Evolutionary conservation across 306 rosid species (phyloP), one percentile per base, ranked within the genome.

Genomic region (Inga oerstediana): DNA sequence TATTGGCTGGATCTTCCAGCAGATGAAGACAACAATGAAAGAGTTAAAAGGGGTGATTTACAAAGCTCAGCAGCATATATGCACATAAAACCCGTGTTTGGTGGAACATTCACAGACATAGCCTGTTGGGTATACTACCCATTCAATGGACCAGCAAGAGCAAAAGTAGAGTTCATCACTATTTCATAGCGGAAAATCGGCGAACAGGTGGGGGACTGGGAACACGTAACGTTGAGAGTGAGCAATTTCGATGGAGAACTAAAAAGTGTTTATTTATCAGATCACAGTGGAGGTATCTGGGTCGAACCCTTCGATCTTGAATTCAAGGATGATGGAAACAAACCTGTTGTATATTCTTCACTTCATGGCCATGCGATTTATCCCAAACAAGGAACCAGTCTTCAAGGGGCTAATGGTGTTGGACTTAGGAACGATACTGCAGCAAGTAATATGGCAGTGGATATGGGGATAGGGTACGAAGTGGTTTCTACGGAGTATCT

Each of bases 201-300:
- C 13, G 14, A 59, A n/a, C 65, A 59, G 6, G 14, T 59, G 32
- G 65, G 65, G 12, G 65, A 8, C 27, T 58, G 32, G 65, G 65
- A 58, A 58, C 32, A 58, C 4, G 65, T 59, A 13, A 59, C 32
- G 4, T 32, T n/a, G 10, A 59, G 65, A n/a, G 65, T 59, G 4
- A 59, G 65, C 65, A 59, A 59, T 8, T 59, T 59, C 12, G 3
- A 59, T 3, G 92, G 91, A 15, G 87, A 88, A 74, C 67, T 91
- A 3, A 41, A 81, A 78, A 83, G 72, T 72, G 87, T 86, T 15
- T 91, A 65, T 58, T 87, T 86, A 46, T 84, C 94, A 0, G 72
- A 91, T 62, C 92, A 91, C 76, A 89, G 91, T 41, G 80, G 82
- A 7, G 94, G 94, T 3, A 48, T 6, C 3, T 91, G 93, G 93